phyloP scores from a whole-genome alignment of 2,329 filamentous ascomycete genomes.

The Cercospora zeae-maydis region DNA sequence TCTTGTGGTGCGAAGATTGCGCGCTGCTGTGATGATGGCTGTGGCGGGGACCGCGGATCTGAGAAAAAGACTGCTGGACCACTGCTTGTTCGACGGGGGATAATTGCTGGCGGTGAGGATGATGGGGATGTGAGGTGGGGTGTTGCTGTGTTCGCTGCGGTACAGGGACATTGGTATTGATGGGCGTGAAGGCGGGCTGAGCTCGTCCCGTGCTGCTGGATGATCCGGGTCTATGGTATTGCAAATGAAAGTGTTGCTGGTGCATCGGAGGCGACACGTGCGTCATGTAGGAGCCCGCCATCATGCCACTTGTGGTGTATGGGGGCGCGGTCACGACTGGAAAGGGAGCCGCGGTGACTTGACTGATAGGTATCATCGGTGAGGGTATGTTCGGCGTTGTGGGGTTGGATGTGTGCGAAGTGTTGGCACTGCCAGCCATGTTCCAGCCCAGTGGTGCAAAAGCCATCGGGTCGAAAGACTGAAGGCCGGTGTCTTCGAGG shows the following conservation, averaged over 20 bases:
- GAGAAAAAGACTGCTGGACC: conserved; percentile 27
- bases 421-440: conserved; percentile 28
- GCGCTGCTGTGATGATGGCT: conserved; percentile 14
- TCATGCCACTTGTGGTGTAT: conserved; percentile 17
- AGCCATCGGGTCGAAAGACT: conserved; percentile 29
- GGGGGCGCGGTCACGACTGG: conserved; percentile 30
- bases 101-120: conserved; percentile 19
- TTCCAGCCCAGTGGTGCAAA: conserved; percentile 33
- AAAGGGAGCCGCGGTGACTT: conserved; percentile 34
- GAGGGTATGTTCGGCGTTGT: conserved; percentile 26
- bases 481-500: conserved; percentile 46
- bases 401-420: conserved; percentile 21
- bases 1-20: conserved; percentile 12
- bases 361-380: conserved; percentile 28
- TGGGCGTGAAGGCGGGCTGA: conserved; percentile 25
- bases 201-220: background rate
- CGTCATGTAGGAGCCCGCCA: conserved; percentile 25
- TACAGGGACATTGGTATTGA: conserved; percentile 22
- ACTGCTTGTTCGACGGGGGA: conserved; percentile 16
- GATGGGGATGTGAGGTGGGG: conserved; percentile 12
- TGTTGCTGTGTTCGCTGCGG: conserved; percentile 12
- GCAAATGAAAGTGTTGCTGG: conserved; percentile 9
- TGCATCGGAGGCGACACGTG: conserved; percentile 30
- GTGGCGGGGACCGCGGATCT: conserved; percentile 26
- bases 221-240: conserved; percentile 11